A percentile compares a stretch with the other conserved stretches of the same genome.
Conservation (phyloP, 495 filamentous ascomycete genomes). For the Neurospora hispaniola region DNA sequence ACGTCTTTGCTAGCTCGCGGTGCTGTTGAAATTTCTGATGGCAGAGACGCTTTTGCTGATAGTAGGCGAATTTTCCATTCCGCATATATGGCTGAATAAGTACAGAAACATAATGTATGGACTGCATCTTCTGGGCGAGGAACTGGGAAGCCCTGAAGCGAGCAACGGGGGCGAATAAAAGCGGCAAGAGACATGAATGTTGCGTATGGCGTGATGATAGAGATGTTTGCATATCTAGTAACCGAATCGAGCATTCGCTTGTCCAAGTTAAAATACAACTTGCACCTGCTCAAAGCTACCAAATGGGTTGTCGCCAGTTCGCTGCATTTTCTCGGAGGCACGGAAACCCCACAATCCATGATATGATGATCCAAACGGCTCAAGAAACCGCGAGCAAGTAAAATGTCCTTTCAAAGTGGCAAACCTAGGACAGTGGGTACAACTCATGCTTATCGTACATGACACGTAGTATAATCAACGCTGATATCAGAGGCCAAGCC, state of each 20-base stretch:
- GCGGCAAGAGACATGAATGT: background rate
- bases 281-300: background rate
- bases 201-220: background rate
- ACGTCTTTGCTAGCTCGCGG: background rate
- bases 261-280: background rate
- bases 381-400: background rate
- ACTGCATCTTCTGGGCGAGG: background rate
- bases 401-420: background rate
- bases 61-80: background rate
- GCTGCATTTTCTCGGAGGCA: background rate
- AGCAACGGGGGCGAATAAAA: background rate
- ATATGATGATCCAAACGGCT: background rate
- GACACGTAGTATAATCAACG: background rate
- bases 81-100: background rate
- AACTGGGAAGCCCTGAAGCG: background rate
- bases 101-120: background rate
- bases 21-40: background rate
- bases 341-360: background rate
- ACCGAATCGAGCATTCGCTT: background rate
- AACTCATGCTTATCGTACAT: background rate
- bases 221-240: background rate
- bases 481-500: background rate
- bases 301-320: background rate
- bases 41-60: background rate
- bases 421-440: background rate